A percentile compares a stretch with the other conserved stretches of the same genome.
Conservation (phyloP, 1,139 yeast species). For the Hemisphaericaspora xylanilytica region DNA sequence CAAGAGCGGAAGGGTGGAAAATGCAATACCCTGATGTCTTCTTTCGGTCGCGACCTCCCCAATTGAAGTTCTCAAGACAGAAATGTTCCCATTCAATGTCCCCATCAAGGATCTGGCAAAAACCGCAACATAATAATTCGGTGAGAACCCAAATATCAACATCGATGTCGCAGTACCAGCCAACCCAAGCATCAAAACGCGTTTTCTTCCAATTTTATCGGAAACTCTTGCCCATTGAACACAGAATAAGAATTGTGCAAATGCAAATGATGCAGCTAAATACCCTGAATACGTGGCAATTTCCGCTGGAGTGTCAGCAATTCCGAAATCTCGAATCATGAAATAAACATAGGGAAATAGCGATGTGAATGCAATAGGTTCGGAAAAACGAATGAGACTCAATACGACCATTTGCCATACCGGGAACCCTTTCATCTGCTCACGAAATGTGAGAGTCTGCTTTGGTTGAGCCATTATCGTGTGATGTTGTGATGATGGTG, state of each 20-base stretch:
- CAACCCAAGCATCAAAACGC: constrained; percentile 30
- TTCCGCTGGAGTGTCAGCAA: constrained; percentile 34
- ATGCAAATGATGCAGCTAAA: constrained; percentile 38
- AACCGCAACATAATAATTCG: constrained; percentile 33
- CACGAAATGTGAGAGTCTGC: constrained; percentile 17
- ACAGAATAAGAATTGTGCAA: constrained; percentile 36
- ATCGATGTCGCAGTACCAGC: constrained; percentile 31
- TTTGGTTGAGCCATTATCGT: constrained; percentile 6
- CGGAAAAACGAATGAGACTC: constrained; percentile 33
- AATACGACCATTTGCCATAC: constrained; percentile 33
- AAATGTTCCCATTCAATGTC: constrained; percentile 35
- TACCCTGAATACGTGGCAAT: constrained; percentile 39
- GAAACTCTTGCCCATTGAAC: constrained; percentile 37
- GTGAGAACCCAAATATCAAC: constrained; percentile 33
- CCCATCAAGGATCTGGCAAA: constrained; percentile 35
- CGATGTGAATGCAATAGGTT: constrained; percentile 41
- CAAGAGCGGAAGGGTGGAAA: constrained; percentile 33
- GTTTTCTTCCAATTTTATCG: constrained; percentile 34
- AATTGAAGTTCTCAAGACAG: constrained; percentile 37
- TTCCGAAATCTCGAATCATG: constrained; percentile 38
- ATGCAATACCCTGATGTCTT: constrained; percentile 38
- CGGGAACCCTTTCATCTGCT: constrained; percentile 35
- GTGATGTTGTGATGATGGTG: too few relatives aligned
- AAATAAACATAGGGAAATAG: constrained; percentile 39
- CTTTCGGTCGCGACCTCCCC: constrained; percentile 39